Evolutionary conservation across 2,329 filamentous ascomycete genomes (phyloP), one percentile per base, ranked within the genome.

Genomic region (Diaporthe aspalathi): DNA sequence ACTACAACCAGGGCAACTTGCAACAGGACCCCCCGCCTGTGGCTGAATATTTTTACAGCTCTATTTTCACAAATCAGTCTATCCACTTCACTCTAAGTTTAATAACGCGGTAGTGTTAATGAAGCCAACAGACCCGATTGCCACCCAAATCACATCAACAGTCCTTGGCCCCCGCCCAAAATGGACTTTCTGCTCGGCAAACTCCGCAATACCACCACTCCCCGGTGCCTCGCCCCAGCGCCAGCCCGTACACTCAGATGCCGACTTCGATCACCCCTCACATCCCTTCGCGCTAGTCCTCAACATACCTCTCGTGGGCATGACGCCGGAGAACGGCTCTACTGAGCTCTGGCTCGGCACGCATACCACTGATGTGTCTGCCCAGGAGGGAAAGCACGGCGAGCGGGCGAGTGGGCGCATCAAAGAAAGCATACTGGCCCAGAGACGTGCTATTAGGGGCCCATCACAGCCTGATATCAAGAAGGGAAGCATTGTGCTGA

Each of bases 331-430:
- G 70, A 90, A 89, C 74, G 88, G 87, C 1, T 84, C 84, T 2
- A 90, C 88, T 0, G 88, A 89, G 78, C 74, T 90, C n/a, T 90
- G 88, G 88, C 83, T 89, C 3, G 87, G 87, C 17, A 89, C 88
- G 1, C 87, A 90, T 73, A 77, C 71, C 8, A 76, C 63, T 65
- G 83, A 72, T 65, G 70, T 80, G 2, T 75, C 80, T 16, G 80
- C 80, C 0, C 87, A 89, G 75, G 83, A 87, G 67, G 84, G 85
- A 3, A 76, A 78, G 11, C 86, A 87, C 72, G 88, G 84, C 17
- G 86, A 87, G 57, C 80, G 84, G 69, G 86, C 85, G 1, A 90
- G 84, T 75, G 86, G 85, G 22, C 81, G 83, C 8, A 88, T 90
- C 74, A 83, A 77, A 20, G 72, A 81, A 52, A 76, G 79, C 0